Conservation (phyloP, 2,329 filamentous ascomycete genomes). For the Didymella exigua region DNA sequence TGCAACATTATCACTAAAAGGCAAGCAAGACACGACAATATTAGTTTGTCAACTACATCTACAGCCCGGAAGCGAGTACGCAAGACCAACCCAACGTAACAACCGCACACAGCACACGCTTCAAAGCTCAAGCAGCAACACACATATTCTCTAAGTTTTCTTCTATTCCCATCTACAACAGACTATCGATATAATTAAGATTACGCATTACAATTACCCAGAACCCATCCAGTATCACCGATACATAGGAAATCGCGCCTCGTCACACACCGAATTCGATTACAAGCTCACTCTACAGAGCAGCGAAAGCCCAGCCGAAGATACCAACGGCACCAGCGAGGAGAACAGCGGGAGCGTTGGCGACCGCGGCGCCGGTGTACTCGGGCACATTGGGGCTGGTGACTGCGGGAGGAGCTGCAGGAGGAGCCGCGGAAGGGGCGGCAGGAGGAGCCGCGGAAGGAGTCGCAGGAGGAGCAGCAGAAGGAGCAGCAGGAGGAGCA, state of each 20-base stretch:
- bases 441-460: background rate
- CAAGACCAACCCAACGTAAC: no score
- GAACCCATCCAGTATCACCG: background rate
- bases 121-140: no score
- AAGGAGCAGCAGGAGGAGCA: background rate
- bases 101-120: no score
- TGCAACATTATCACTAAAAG: no score
- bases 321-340: conserved; percentile 14
- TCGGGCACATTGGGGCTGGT: background rate
- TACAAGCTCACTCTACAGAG: conserved; percentile 5
- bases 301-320: conserved; percentile 17
- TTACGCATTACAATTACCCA: conserved; percentile 3
- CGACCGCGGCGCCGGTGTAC: conserved; percentile 16
- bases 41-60: no score
- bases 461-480: background rate
- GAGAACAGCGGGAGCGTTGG: conserved; percentile 4
- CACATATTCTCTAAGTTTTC: conserved; percentile 3
- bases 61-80: no score
- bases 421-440: background rate
- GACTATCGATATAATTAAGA: background rate
- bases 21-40: no score
- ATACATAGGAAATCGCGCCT: conserved; percentile 1
- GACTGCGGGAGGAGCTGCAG: background rate
- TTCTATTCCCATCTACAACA: background rate
- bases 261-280: background rate